Evolutionary conservation across 2,329 filamentous ascomycete genomes (phyloP), one percentile per base, ranked within the genome.

Genomic region (Dothiorella sarmentorum): DNA sequence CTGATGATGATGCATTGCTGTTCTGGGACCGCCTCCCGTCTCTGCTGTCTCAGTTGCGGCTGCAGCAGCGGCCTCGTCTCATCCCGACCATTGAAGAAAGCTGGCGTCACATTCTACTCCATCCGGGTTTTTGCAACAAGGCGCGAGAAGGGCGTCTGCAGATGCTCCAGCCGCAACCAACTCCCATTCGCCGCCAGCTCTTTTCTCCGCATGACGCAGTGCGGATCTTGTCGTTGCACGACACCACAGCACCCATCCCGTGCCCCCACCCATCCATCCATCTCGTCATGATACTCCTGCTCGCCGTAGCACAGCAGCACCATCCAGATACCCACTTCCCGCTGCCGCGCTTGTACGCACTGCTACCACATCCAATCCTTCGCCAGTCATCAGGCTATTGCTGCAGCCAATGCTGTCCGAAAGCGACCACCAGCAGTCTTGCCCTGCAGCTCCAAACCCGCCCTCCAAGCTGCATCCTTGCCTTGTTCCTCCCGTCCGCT

Each of bases 291-390:
- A 53, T 53, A n/a, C 47, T 38, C 31, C 47, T 17, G 31, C 47
- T n/a, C 49, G 49, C 29, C 49, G 49, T 53, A 40, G 35, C 49
- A 53, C 49, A 4, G 49, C 49, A 53, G 33, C 35, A n/a, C 24
- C 49, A 22, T 40, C 47, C 7, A 53, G 33, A 53, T 53, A 53
- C 49, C 49, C 49, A 53, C 49, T 53, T 53, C 49, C 49, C 49
- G 49, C 49, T 40, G 33, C 49, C 49, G 49, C 49, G 49, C 49
- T 53, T 40, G 49, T 53, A 53, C 49, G 35, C 49, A 11, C 43
- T 29, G 2, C 24, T 10, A 26, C 40, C 20, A 27, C 47, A 20
- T 2, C 49, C 49, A 53, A 53, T 53, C 49, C 49, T 31, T 38
- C 49, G 24, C 26, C 49, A 53, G 49, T 42, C 49, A 53, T 53